phyloP scores from a whole-genome alignment of 129 eudicot species.

The carrot (Daucus carota) region DNA sequence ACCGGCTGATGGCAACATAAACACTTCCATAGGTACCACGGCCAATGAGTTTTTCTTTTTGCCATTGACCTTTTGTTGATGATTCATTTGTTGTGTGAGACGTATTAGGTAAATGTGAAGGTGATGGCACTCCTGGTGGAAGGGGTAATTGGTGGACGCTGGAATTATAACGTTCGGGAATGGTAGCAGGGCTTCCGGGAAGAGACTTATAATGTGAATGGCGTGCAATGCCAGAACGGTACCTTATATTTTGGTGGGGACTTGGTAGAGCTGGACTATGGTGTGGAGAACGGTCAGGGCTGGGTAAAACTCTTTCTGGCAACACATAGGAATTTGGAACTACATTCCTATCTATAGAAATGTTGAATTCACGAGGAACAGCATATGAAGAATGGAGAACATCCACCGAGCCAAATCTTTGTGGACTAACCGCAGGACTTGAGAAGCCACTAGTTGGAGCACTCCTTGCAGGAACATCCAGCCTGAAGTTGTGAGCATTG shows the following conservation, averaged over 20 bases:
- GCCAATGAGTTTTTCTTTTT: conserved; percentile 71
- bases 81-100: conserved; percentile 34
- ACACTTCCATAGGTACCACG: conserved; percentile 95
- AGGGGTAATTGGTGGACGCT: conserved; percentile 65
- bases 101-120: conserved; percentile 22
- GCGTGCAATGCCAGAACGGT: conserved; percentile 4
- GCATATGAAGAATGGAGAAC: conserved; percentile 24
- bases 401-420: conserved; percentile 50
- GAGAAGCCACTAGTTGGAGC: conserved; percentile 64
- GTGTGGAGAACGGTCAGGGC: conserved; percentile 39
- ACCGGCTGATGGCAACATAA: conserved; percentile 73
- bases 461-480: conserved; percentile 54
- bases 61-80: conserved; percentile 60
- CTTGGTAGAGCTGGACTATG: conserved; percentile 44
- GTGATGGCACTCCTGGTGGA: conserved; percentile 55
- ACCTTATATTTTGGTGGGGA: conserved; percentile 16
- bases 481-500: conserved; percentile 30
- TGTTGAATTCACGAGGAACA: conserved; percentile 20
- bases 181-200: conserved; percentile 20
- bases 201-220: conserved; percentile 28
- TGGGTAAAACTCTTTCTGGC: conserved; percentile 15
- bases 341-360: conserved; percentile 17
- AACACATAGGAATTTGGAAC: conserved; percentile 13
- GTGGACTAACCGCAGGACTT: conserved; percentile 76
- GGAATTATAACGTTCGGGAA: conserved; percentile 34